Evolutionary conservation across 331 rosid genomes (phyloP).

Genomic region (Rhamnella rubrinervis): DNA sequence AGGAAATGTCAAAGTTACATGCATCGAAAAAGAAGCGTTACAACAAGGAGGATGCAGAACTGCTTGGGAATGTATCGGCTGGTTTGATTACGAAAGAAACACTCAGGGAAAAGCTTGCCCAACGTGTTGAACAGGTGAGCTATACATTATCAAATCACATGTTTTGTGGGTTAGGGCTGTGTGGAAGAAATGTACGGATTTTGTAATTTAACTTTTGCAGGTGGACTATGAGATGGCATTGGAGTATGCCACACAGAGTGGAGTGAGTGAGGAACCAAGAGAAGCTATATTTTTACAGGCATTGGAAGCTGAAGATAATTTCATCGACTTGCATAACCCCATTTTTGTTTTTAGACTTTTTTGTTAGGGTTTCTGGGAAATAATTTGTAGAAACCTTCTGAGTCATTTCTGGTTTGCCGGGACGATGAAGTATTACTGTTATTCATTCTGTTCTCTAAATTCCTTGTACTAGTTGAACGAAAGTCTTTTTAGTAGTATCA

Average conservation of each 20-base stretch:
- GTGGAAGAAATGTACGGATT: neutral
- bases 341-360: constrained; percentile 68
- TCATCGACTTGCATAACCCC: constrained; percentile 62
- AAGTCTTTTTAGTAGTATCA: too few relatives aligned
- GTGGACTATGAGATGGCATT: constrained; percentile 95
- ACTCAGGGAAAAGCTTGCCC: constrained; percentile 70
- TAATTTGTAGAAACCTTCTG: neutral
- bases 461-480: too few relatives aligned
- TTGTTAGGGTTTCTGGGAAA: constrained; percentile 5
- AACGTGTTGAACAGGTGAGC: constrained; percentile 85
- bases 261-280: constrained; percentile 89
- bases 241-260: constrained; percentile 92
- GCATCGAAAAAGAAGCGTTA: constrained; percentile 65
- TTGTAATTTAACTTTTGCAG: constrained; percentile 39
- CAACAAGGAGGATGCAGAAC: constrained; percentile 49
- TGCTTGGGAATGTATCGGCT: constrained; percentile 57
- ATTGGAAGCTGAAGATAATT: constrained; percentile 56
- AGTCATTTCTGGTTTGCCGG: neutral
- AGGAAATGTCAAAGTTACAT: constrained; percentile 53
- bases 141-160: neutral
- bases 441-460: too few relatives aligned
- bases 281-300: constrained; percentile 61
- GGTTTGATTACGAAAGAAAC: constrained; percentile 68
- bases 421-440: too few relatives aligned
- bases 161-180: neutral